Conservation (phyloP, 129 eudicot genomes). For the Apium graveolens region DNA sequence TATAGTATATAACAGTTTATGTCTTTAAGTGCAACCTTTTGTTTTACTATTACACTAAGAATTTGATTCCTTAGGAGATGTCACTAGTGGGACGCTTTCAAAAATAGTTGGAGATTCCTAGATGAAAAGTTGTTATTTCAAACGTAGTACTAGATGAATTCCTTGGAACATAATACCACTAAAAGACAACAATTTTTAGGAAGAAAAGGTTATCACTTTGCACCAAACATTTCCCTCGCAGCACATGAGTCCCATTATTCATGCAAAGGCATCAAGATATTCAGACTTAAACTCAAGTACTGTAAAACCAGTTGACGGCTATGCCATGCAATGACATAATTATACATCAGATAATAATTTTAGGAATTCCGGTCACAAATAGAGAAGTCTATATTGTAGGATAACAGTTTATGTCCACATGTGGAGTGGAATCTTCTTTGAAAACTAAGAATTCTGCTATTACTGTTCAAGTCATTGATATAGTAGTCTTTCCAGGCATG, state of each 20-base stretch:
- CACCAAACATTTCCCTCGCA: neutral
- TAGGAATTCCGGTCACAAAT: neutral
- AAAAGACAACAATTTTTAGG: neutral
- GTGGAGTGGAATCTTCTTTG: neutral
- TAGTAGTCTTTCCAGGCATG: neutral
- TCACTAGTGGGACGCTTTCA: neutral
- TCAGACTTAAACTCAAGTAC: neutral
- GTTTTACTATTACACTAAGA: neutral
- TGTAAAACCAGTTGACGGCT: no score
- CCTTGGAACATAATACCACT: neutral
- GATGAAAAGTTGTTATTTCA: neutral
- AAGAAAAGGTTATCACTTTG: neutral
- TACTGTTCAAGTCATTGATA: neutral
- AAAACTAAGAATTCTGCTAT: neutral
- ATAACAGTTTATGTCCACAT: neutral
- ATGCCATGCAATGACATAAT: no score
- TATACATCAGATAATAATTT: no score
- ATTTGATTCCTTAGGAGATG: neutral
- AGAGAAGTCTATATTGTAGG: neutral
- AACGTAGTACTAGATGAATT: neutral
- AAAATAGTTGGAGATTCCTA: neutral
- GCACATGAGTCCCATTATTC: constrained; percentile 5
- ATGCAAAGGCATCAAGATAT: neutral
- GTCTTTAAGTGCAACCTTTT: neutral
- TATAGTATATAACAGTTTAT: neutral